Conservation (phyloP, 2,329 filamentous ascomycete species). For the Fusarium fujikuroi region DNA sequence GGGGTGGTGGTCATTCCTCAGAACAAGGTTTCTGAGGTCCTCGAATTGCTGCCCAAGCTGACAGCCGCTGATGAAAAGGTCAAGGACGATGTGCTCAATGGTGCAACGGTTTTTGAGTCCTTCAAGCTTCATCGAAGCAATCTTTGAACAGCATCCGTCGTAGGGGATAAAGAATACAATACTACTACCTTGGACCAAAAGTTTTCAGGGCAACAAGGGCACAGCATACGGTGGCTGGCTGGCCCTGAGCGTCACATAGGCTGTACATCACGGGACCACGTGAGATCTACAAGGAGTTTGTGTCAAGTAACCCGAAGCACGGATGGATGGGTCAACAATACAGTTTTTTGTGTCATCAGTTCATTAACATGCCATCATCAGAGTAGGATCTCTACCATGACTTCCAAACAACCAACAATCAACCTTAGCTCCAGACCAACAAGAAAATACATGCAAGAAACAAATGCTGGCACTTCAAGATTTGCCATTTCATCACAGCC, state of each 20-base stretch:
- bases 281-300: constrained; percentile 17
- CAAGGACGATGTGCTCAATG: constrained; percentile 71
- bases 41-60: constrained; percentile 67
- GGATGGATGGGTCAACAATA: constrained; percentile 26
- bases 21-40: constrained; percentile 66
- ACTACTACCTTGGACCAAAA: background rate
- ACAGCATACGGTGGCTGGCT: background rate
- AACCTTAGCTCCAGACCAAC: constrained; percentile 39
- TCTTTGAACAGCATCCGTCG: constrained; percentile 36
- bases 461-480: constrained; percentile 27
- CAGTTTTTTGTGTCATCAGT: constrained; percentile 50
- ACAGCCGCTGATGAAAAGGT: constrained; percentile 67
- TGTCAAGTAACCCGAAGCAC: constrained; percentile 20
- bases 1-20: constrained; percentile 75
- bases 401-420: constrained; percentile 45
- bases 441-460: constrained; percentile 40
- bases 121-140: constrained; percentile 67
- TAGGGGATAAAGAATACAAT: background rate
- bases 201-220: background rate
- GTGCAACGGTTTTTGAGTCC: constrained; percentile 71
- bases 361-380: constrained; percentile 54
- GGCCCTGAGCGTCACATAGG: background rate
- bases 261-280: constrained; percentile 1
- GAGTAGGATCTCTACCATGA: constrained; percentile 43
- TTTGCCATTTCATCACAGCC: constrained; percentile 43